Base-by-base conservation (phyloP, 2,329 filamentous ascomycete genomes). In the Dactylonectria estremocensis region DNA sequence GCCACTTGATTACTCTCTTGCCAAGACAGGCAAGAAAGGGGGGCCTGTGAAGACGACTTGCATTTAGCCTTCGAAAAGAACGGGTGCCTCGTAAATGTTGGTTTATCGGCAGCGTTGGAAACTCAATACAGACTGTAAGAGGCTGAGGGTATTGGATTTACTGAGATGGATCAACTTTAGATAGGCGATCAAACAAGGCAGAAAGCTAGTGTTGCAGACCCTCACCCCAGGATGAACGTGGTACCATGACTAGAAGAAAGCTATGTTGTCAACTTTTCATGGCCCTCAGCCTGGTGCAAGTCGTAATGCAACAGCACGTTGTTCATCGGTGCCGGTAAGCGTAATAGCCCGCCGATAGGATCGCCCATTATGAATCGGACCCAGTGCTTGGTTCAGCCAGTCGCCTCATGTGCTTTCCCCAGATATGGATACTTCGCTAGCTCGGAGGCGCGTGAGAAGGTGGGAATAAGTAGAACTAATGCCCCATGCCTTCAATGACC, bases 391-490 rank as follows among this genome's bases (percentile, higher is more conserved):
- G 14, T 43, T 43, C 37, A 16, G 16, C 13, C 37, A 43, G 13
- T 16, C 14, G 37, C 37, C 37, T 43, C 37, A 43, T 43, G 14
- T 43, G 37, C 16, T 43, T 43, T 13, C 14, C 14, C 13, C 14
- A 43, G 37, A 43, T 43, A n/a, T 16, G 14, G 37, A 43, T 43
- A n/a, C 37, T 31, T 58, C 43, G 28, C 45, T 48, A 22, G n/a
- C 55, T n/a, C 43, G 45, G 14, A 58, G 43, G 5, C 55, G 43
- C 3, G 40, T 14, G 11, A 58, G 45, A 16, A 58, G 46, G 28
- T 58, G 55, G 10, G 55, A 16, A 37, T 58, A 58, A 9, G 43
- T 37, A 3, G 55, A 58, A 45, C 55, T 58, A 10, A 58, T 58
- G 2, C 55, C 55, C 55, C 55, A 58, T 8, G 55, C 55, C 18